A percentile compares a stretch with the other conserved stretches of the same genome.
These are phyloP conservation scores for Dactylis glomerata DNA, from an alignment of 176 grass and related monocot genomes.

Conservation along the genomic window DNA sequence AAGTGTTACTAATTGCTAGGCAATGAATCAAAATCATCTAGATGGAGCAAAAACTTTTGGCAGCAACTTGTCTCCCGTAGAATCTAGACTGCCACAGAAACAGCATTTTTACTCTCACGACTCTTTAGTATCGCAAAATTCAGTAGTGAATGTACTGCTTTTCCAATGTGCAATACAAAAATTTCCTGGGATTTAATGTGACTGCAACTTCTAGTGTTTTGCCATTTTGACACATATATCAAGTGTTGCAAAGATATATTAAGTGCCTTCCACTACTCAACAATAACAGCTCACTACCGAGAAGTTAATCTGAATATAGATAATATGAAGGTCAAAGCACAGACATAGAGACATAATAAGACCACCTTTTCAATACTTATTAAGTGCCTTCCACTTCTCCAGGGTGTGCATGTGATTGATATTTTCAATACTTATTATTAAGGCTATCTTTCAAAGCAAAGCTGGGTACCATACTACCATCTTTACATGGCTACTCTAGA, in stretches of 20 bases:
- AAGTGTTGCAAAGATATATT: neutral
- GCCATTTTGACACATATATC: neutral
- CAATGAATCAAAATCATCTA: neutral
- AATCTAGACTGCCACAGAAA: conserved; percentile 5
- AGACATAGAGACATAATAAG: neutral
- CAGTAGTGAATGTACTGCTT: neutral
- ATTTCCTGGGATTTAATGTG: neutral
- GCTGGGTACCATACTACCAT: neutral
- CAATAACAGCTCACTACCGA: neutral
- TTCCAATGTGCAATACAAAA: neutral
- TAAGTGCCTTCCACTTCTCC: no score
- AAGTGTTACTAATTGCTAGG: neutral
- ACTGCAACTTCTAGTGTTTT: neutral
- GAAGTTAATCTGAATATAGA: neutral
- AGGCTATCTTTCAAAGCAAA: neutral
- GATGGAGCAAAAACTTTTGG: neutral
- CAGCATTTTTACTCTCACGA: neutral
- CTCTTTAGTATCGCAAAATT: neutral
- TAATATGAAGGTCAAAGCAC: neutral
- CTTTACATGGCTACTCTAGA: neutral
- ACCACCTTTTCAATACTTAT: neutral
- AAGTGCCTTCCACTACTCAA: neutral
- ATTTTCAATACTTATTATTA: neutral
- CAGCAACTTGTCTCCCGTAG: neutral
- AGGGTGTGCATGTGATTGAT: neutral